These are phyloP conservation scores for Acacia crassicarpa DNA, from an alignment of 306 rosid genomes.

Conservation along the genomic window DNA sequence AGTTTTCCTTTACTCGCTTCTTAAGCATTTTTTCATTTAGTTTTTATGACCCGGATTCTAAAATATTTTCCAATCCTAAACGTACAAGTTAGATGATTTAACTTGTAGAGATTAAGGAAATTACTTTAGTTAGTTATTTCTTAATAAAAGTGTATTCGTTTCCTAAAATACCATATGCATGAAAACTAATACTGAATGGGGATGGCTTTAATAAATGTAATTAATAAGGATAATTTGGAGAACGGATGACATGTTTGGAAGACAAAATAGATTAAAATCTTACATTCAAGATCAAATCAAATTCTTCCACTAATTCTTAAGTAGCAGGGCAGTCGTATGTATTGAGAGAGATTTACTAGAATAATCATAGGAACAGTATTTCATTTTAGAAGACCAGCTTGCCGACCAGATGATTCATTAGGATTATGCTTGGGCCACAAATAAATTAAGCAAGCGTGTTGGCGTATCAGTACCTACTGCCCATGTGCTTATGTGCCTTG, in stretches of 20 bases:
- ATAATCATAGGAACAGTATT: neutral
- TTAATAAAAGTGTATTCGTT: no score
- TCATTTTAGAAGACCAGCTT: neutral
- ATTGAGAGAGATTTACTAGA: neutral
- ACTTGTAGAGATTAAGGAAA: no score
- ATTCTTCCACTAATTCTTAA: neutral
- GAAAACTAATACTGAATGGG: neutral
- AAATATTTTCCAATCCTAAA: neutral
- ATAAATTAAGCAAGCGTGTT: conserved; percentile 9
- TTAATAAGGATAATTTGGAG: no score
- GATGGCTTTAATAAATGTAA: no score
- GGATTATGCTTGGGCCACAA: neutral
- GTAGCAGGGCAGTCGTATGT: no score
- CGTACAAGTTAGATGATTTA: no score
- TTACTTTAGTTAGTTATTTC: no score
- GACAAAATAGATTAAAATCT: neutral
- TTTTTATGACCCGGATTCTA: neutral
- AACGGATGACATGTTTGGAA: neutral
- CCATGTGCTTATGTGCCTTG: conserved; percentile 16
- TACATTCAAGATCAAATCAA: neutral
- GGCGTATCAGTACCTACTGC: neutral
- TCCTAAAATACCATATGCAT: neutral
- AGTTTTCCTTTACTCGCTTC: neutral
- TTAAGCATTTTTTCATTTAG: neutral
- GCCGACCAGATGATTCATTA: neutral